phyloP scores from a whole-genome alignment of 257 asterid genomes.

The Ocimum tenuiflorum region DNA sequence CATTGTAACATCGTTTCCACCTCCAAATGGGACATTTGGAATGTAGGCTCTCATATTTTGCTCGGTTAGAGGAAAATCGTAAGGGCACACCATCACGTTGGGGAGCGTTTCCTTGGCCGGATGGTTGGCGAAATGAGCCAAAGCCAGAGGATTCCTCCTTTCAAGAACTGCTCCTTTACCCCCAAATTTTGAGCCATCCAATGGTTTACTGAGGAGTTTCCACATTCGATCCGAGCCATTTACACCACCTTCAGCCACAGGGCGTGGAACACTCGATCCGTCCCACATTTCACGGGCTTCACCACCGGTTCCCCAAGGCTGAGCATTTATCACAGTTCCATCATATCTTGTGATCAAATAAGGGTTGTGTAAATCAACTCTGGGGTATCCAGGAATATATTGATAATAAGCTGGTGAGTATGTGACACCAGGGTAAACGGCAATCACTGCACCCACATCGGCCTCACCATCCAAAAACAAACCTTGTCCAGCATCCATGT shows the following conservation, averaged over 20 bases:
- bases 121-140: slow-evolving; percentile 86
- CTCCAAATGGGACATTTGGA: slow-evolving; percentile 74
- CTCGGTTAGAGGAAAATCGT: slow-evolving; percentile 65
- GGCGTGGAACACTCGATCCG: slow-evolving; percentile 26
- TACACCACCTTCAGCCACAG: slow-evolving; percentile 24
- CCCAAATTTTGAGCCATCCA: slow-evolving; percentile 34
- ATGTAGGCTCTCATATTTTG: slow-evolving; percentile 62
- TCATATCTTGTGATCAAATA: slow-evolving; percentile 85
- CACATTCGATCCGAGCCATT: slow-evolving; percentile 61
- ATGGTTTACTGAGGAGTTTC: slow-evolving; percentile 76
- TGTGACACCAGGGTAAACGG: slow-evolving; percentile 80
- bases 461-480: slow-evolving; percentile 79
- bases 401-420: slow-evolving; percentile 75
- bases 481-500: slow-evolving; percentile 83
- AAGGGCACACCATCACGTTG: slow-evolving; percentile 80
- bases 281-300: slow-evolving; percentile 69
- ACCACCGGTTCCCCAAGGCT: slow-evolving; percentile 92
- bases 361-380: slow-evolving; percentile 70
- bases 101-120: slow-evolving; percentile 61
- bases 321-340: slow-evolving; percentile 77
- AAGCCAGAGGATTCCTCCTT: slow-evolving; percentile 81
- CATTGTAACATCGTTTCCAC: slow-evolving; percentile 50
- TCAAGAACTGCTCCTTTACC: slow-evolving; percentile 53
- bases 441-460: slow-evolving; percentile 64
- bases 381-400: slow-evolving; percentile 83